Conservation (phyloP, 352 stramenopile species). For the Peronospora belbahrii region DNA sequence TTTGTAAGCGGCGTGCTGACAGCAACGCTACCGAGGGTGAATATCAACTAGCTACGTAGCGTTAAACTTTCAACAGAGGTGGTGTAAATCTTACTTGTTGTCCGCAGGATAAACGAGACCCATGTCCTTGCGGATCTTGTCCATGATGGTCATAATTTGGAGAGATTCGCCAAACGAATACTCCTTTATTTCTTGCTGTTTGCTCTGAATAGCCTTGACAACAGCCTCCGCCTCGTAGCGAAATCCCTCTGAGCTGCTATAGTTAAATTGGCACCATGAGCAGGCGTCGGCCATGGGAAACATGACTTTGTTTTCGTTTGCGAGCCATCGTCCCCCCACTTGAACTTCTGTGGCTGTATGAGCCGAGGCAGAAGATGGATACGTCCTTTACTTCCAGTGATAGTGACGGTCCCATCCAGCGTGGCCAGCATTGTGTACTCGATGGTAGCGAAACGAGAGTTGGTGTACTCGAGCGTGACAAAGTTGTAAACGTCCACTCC, state of each 20-base stretch:
- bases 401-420: constrained; percentile 60
- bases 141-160: constrained; percentile 50
- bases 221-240: constrained; percentile 75
- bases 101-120: constrained; percentile 34
- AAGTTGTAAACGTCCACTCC: constrained; percentile 56
- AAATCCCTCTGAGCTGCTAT: constrained; percentile 40
- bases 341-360: constrained; percentile 56
- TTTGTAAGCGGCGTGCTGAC: no score
- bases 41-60: no score
- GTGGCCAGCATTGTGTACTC: constrained; percentile 61
- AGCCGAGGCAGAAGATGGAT: constrained; percentile 53
- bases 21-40: no score
- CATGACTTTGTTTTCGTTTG: constrained; percentile 24
- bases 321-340: constrained; percentile 24
- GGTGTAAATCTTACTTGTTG: no score
- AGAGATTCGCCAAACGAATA: constrained; percentile 55
- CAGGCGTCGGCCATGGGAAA: constrained; percentile 38
- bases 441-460: constrained; percentile 46
- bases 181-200: constrained; percentile 32
- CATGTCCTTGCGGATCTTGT: constrained; percentile 53
- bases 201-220: constrained; percentile 42
- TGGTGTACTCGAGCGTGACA: constrained; percentile 53
- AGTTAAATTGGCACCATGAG: constrained; percentile 7
- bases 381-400: constrained; percentile 63
- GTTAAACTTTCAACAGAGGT: no score